Base-by-base conservation (phyloP, 2,329 filamentous ascomycete species). In the Fusarium nanum region DNA sequence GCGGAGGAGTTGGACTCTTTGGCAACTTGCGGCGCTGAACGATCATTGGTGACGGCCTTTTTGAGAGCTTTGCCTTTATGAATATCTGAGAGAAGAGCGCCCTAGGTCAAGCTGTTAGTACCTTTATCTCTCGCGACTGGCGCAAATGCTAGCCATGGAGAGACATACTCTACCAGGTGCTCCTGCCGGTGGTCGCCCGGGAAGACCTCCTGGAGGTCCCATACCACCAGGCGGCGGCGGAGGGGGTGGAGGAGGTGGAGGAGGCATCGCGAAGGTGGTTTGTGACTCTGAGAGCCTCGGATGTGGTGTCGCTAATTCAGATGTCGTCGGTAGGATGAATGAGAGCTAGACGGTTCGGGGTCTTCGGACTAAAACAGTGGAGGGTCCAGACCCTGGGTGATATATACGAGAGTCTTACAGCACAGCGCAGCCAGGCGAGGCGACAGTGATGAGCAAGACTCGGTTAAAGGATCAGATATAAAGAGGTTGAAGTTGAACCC, bases 21-120 rank as follows among this genome's bases (percentile, higher is more conserved):
- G 60, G 8, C 70, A 60, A 98, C 79, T 53, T 87, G 75, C 1
- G 95, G 95, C 10, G 93, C 93, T 23, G 94, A 98, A 80, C 95
- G 91, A 80, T 98, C 95, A 81, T 98, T 98, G 73, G 94, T 93
- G 59, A 93, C 91, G 32, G 93, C 86, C 81, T 97, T 98, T 81
- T 92, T 97, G 63, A 98, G 85, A 66, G 84, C 83, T 72, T 83
- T 86, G 70, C 95, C 96, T 80, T 97, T 97, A 72, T 85, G 84
- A 74, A 99, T 99, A 80, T 98, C 95, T 76, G 89, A 87, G 46
- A 98, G 88, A 37, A 99, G 86, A 57, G 95, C 94, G 74, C 91
- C 91, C 95, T 98, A 27, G 20, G 20, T 28, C n/a, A 13, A 25
- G 22, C 44, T n/a, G 34, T 67, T 32, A 67, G 61, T 44, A 25